Conservation (phyloP, 192 early-diverging fungal species). For the Linnemannia exigua region DNA sequence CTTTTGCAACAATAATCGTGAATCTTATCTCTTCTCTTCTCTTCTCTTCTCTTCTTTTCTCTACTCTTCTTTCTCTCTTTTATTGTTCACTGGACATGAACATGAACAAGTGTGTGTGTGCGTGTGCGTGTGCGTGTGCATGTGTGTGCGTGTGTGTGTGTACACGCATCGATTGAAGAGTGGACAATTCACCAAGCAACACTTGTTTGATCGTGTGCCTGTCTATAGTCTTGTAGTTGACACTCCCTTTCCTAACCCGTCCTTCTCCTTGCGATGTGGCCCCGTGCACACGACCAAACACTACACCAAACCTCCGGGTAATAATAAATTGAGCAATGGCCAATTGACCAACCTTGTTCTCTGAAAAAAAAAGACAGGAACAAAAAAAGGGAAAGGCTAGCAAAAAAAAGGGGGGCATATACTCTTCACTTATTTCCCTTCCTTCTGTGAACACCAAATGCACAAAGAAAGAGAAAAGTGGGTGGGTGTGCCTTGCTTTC, state of each 20-base stretch:
- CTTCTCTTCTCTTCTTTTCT: neutral
- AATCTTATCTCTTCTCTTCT: neutral
- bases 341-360: neutral
- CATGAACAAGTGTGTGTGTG: neutral
- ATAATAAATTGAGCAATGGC: neutral
- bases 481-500: no score
- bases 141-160: neutral
- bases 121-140: neutral
- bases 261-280: neutral
- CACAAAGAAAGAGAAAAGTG: neutral
- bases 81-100: neutral
- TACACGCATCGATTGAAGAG: neutral
- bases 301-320: neutral
- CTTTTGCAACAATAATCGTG: neutral
- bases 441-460: neutral
- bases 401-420: neutral
- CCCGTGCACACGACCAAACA: conserved; percentile 6
- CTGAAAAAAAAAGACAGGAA: neutral
- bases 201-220: conserved; percentile 3
- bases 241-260: no score
- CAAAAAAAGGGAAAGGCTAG: no score
- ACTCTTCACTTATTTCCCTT: neutral
- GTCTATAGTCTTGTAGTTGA: neutral
- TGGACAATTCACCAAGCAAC: no score
- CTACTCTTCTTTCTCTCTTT: neutral